Evolutionary conservation across 805 yeast genomes (phyloP).

Genomic region (Candida dajiaensis): DNA sequence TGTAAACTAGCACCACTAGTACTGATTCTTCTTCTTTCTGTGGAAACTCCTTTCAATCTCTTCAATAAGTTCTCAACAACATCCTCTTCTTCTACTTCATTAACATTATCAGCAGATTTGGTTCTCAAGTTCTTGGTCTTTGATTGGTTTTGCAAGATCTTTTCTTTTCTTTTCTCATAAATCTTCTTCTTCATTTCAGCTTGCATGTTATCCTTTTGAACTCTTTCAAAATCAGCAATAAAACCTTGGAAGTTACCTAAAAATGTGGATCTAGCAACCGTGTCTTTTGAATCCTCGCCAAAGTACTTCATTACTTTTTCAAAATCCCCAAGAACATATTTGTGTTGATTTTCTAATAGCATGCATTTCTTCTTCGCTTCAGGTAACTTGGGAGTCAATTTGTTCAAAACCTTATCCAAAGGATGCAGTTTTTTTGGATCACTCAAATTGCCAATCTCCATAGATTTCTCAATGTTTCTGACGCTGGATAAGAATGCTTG

Average conservation of each 20-base stretch:
- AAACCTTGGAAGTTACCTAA: conserved; percentile 58
- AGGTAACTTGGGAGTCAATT: conserved; percentile 46
- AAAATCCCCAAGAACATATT: conserved; percentile 44
- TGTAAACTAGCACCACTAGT: conserved; percentile 5
- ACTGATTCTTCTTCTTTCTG: conserved; percentile 28
- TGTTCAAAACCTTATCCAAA: conserved; percentile 50
- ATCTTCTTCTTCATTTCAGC: conserved; percentile 64
- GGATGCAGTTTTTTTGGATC: conserved; percentile 62
- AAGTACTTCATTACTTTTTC: conserved; percentile 59
- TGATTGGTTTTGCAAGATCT: conserved; percentile 30
- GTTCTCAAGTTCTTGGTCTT: conserved; percentile 11
- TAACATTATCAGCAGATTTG: conserved; percentile 26
- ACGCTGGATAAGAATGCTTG: conserved; percentile 46
- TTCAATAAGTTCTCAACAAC: conserved; percentile 86
- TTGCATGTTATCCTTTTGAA: conserved; percentile 57
- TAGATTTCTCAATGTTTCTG: conserved; percentile 44
- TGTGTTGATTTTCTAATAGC: conserved; percentile 43
- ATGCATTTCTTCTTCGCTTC: conserved; percentile 50
- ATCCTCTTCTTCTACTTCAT: conserved; percentile 27
- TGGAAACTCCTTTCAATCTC: conserved; percentile 61
- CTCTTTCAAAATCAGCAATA: conserved; percentile 54
- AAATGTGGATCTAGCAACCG: conserved; percentile 51
- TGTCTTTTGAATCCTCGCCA: conserved; percentile 59
- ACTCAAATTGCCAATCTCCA: conserved; percentile 60
- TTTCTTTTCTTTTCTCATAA: conserved; percentile 56